These are phyloP conservation scores for Bipolaris sorokiniana DNA, from an alignment of 2,329 filamentous ascomycete genomes.

Conservation along the genomic window DNA sequence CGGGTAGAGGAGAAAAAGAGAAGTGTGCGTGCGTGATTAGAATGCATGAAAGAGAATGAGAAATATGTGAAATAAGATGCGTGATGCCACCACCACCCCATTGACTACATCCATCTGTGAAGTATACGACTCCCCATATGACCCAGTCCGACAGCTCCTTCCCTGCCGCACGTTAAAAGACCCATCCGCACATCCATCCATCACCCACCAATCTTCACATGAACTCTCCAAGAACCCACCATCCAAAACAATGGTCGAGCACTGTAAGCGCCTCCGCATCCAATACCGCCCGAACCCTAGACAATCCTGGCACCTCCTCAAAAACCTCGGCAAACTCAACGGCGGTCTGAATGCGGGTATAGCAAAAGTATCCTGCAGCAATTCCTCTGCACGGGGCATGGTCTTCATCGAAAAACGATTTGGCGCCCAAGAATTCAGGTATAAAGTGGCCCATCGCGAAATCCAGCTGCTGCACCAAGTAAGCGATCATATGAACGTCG, in stretches of 20 bases:
- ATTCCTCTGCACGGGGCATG: constrained; percentile 7
- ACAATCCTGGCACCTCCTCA: constrained; percentile 3
- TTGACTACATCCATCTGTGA: too few relatives aligned
- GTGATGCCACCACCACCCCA: too few relatives aligned
- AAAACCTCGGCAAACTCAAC: constrained; percentile 7
- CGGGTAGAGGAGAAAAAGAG: too few relatives aligned
- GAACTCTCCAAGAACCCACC: neutral
- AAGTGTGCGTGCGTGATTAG: too few relatives aligned
- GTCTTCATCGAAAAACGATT: constrained; percentile 27
- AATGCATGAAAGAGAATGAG: too few relatives aligned
- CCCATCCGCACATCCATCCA: neutral
- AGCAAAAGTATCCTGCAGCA: neutral
- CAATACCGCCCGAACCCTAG: too few relatives aligned
- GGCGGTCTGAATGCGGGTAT: constrained; percentile 20
- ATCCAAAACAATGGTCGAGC: neutral
- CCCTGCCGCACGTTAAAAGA: too few relatives aligned
- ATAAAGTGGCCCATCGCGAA: constrained; percentile 13
- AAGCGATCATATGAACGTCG: constrained; percentile 14
- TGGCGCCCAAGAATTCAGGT: neutral
- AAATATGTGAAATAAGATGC: too few relatives aligned
- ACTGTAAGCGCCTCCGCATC: neutral
- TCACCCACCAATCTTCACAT: neutral
- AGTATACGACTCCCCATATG: neutral
- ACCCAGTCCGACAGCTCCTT: neutral
- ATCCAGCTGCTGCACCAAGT: constrained; percentile 20